A percentile compares a stretch with the other conserved stretches of the same genome.
Conservation (phyloP, 805 yeast species). For the Candida chauliodis region DNA sequence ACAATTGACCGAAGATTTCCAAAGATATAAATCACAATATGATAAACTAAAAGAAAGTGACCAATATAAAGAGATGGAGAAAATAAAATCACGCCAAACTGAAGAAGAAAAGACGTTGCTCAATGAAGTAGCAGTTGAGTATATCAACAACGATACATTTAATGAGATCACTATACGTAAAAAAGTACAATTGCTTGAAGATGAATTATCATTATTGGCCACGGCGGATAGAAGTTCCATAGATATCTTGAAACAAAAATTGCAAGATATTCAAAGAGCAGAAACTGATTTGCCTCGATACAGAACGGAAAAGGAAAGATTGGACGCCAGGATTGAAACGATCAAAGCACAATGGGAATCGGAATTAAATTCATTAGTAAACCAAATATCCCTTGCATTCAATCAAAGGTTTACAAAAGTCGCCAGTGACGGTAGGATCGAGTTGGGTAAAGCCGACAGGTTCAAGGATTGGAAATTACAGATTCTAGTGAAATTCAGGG, state of each 20-base stretch:
- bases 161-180: slow-evolving; percentile 34
- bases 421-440: slow-evolving; percentile 85
- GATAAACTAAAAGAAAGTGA: slow-evolving; percentile 38
- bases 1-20: slow-evolving; percentile 22
- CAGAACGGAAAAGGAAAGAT: slow-evolving; percentile 17
- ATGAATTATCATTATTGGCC: slow-evolving; percentile 39
- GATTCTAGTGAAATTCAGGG: slow-evolving; percentile 82
- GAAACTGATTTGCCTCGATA: slow-evolving; percentile 38
- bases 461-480: slow-evolving; percentile 79
- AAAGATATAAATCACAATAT: slow-evolving; percentile 29
- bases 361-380: slow-evolving; percentile 50
- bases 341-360: slow-evolving; percentile 58
- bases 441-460: slow-evolving; percentile 49
- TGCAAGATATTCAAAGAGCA: slow-evolving; percentile 29
- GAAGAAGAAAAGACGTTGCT: slow-evolving; percentile 37
- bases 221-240: slow-evolving; percentile 36
- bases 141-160: slow-evolving; percentile 34
- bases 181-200: slow-evolving; percentile 43
- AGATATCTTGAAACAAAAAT: slow-evolving; percentile 36
- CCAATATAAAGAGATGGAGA: slow-evolving; percentile 33
- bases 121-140: slow-evolving; percentile 34
- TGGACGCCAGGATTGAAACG: slow-evolving; percentile 34
- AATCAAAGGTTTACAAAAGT: slow-evolving; percentile 63
- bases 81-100: slow-evolving; percentile 34
- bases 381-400: slow-evolving; percentile 60